Evolutionary conservation across 2,329 filamentous ascomycete genomes (phyloP), one percentile per base, ranked within the genome.

Genomic region (Aspergillus pseudoglaucus): DNA sequence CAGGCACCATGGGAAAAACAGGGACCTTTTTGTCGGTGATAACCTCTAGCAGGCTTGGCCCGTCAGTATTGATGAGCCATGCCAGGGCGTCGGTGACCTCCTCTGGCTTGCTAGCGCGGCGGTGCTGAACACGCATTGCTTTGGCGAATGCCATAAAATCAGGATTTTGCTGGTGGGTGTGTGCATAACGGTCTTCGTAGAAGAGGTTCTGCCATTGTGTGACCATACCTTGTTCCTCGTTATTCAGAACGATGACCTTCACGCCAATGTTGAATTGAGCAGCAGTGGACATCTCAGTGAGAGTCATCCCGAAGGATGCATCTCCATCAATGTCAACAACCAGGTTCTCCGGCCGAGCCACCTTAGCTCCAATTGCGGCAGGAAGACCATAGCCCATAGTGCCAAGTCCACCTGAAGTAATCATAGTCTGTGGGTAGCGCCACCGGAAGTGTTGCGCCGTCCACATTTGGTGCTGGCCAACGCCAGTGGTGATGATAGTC

Each of bases 391-490:
- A 96, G 44, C 91, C 91, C 91, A 96, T 96, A 7, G 88, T 91
- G 42, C 90, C 89, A 3, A 95, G 82, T 63, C 91, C 90, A 62
- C 91, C 91, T 1, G 90, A 95, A 12, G 90, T 95, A 72, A 97
- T 85, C 84, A 96, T 90, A 46, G 87, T 86, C 53, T 90, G 83
- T n/a, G 90, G 89, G 60, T 88, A 73, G 53, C 87, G 80, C 90
- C 90, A 96, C 58, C 88, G 81, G 80, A 88, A 96, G 74, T 94
- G 88, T 73, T 95, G 90, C 2, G 90, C 91, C 9, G 87, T 79
- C 91, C 90, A 96, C 91, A 96, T 96, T 70, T 96, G 90, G 74
- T 96, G 90, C 70, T 96, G 90, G 22, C 91, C 91, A 4, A 96
- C 90, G 67, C 90, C 91, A 1, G 90, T 96, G 2, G 89, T 74